Evolutionary conservation across 345 rosid genomes (phyloP).

Genomic region (Murraya paniculata): DNA sequence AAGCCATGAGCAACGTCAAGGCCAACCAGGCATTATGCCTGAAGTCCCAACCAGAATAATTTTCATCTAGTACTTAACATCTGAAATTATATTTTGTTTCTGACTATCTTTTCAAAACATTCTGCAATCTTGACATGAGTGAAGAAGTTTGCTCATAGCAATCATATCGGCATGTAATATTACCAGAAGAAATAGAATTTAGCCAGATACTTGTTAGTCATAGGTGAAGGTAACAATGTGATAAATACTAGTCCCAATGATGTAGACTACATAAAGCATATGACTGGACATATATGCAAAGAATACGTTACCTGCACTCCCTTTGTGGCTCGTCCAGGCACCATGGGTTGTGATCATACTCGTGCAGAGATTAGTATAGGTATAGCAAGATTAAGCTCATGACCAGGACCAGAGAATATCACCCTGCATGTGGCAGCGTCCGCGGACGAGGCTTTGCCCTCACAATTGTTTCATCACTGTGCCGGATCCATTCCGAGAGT

Average conservation of each 20-base stretch:
- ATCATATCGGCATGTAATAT: background rate
- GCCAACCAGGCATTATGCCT: background rate
- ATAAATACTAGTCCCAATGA: background rate
- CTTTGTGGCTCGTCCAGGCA: constrained; percentile 25
- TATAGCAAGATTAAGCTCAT: constrained; percentile 11
- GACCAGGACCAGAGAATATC: constrained; percentile 23
- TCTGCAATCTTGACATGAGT: background rate
- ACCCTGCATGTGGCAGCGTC: constrained; percentile 35
- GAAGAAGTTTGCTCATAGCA: background rate
- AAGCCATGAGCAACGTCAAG: background rate
- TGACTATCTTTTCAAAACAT: background rate
- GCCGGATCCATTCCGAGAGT: constrained; percentile 89
- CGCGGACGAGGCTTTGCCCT: constrained; percentile 66
- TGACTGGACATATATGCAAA: background rate
- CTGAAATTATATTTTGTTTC: background rate
- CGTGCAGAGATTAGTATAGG: constrained; percentile 28
- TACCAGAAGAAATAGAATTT: background rate
- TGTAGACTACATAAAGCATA: background rate
- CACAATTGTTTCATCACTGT: constrained; percentile 74
- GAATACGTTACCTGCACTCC: constrained; percentile 39
- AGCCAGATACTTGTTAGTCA: background rate
- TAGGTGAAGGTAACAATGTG: background rate
- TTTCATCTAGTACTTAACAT: background rate
- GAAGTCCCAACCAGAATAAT: background rate
- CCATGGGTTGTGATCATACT: constrained; percentile 21